Base-by-base conservation (phyloP, 2,329 filamentous ascomycete species). In the Fusarium torreyae region DNA sequence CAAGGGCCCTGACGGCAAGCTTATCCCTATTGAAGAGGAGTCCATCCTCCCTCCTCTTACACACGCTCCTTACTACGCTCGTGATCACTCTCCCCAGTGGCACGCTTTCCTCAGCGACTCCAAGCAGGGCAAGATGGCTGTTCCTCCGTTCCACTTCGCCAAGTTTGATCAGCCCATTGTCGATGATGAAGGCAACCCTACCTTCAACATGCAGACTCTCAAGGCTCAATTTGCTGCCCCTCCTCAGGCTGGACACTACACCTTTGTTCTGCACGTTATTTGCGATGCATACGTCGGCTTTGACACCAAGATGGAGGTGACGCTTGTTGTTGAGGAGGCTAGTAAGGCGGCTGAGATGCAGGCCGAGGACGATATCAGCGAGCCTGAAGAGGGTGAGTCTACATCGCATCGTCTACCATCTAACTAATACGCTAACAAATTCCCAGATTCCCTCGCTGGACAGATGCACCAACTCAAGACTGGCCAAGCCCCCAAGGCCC, bases 171-270 rank as follows among this genome's bases (percentile, higher is more conserved):
- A 94, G 83, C 92, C 94, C 31, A 90, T 98, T 33, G 92, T 96
- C 69, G 90, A 92, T 72, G 89, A 89, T 40, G 87, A 90, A 66
- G 94, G 92, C 74, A 92, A 92, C 77, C 95, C 95, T 3, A 98
- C 96, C 3, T 99, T 93, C 83, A 91, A 94, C 75, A 91, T 99
- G 82, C 94, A 98, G 80, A 99, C 96, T 5, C 85, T 98, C 76
- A 98, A 97, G 86, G 95, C 97, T 79, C 94, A 98, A 79, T 99
- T 99, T 80, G 93, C 95, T 70, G 95, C 96, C 2, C 96, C 96
- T 43, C 94, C 95, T 24, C 93, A 97, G 78, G 88, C 93, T 7
- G 96, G 95, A 45, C 92, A 94, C 79, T 99, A 97, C 82, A 94
- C 92, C 2, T 99, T 99, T 78, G 92, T 94, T 65, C 92, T 98